Percentiles rank a stretch among this genome's conserved stretches.
phyloP scores from a whole-genome alignment of 306 rosid species.

The Vigna nakashimae region DNA sequence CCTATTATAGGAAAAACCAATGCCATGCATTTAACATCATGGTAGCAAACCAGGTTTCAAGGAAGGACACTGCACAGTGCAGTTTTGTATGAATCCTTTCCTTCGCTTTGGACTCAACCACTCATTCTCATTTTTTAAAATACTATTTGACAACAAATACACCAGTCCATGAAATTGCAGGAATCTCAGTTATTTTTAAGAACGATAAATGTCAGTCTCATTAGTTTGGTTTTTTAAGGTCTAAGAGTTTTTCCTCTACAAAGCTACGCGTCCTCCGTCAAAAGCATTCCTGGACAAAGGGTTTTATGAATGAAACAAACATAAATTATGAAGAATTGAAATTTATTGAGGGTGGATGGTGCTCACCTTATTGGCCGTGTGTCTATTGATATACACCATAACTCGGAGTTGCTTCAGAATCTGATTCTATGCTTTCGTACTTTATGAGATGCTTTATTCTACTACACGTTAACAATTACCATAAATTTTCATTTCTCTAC shows the following conservation, averaged over 20 bases:
- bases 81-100: neutral
- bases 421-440: slow-evolving; percentile 17
- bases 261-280: neutral
- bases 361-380: slow-evolving; percentile 5
- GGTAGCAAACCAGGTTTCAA: too few species aligned
- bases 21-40: too few species aligned
- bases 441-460: slow-evolving; percentile 28
- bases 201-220: neutral
- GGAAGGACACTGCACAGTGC: neutral
- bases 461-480: neutral
- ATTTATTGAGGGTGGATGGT: neutral
- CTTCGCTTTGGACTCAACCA: too few species aligned
- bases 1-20: too few species aligned
- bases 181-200: neutral
- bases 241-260: neutral
- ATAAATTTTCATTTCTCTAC: neutral
- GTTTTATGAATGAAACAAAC: neutral
- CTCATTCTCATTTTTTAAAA: too few species aligned
- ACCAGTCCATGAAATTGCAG: neutral
- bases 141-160: too few species aligned
- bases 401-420: slow-evolving; percentile 32
- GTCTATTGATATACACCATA: neutral
- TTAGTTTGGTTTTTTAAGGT: neutral
- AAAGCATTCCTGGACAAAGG: neutral
- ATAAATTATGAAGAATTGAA: neutral